Evolutionary conservation across 2,329 filamentous ascomycete species (phyloP).

Genomic region (Claviceps quebecensis): DNA sequence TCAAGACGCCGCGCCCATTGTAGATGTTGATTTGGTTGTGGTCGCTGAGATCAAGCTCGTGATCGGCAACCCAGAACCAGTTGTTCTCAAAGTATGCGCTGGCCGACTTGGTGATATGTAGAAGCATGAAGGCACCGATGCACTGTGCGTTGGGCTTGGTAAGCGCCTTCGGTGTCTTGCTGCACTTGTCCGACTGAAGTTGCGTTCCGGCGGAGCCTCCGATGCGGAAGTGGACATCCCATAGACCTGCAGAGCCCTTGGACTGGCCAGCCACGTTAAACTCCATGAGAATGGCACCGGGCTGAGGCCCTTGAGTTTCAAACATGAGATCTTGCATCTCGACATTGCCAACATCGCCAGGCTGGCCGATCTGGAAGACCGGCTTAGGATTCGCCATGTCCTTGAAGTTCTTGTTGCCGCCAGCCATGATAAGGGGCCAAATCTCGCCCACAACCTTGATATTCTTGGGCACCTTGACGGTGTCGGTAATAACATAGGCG

Average conservation of each 20-base stretch:
- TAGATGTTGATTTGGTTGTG: constrained; percentile 74
- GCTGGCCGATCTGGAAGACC: constrained; percentile 72
- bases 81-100: constrained; percentile 76
- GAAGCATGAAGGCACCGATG: constrained; percentile 57
- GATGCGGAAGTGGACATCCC: constrained; percentile 92
- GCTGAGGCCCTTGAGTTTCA: constrained; percentile 66
- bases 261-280: constrained; percentile 66
- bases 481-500: constrained; percentile 55
- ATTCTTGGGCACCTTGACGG: constrained; percentile 59
- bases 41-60: constrained; percentile 65
- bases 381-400: constrained; percentile 63
- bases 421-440: constrained; percentile 80
- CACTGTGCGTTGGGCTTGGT: constrained; percentile 53
- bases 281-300: constrained; percentile 80
- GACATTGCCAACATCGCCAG: constrained; percentile 63
- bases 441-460: constrained; percentile 84
- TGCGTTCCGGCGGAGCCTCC: constrained; percentile 75
- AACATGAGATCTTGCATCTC: constrained; percentile 85
- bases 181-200: constrained; percentile 65
- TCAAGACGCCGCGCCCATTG: constrained; percentile 70
- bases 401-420: constrained; percentile 54
- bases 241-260: constrained; percentile 64
- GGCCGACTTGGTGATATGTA: constrained; percentile 48
- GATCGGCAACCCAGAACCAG: constrained; percentile 85
- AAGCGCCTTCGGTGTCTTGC: constrained; percentile 55